Base-by-base conservation (phyloP, 2,329 filamentous ascomycete species). In the Xylariaceae sp. region DNA sequence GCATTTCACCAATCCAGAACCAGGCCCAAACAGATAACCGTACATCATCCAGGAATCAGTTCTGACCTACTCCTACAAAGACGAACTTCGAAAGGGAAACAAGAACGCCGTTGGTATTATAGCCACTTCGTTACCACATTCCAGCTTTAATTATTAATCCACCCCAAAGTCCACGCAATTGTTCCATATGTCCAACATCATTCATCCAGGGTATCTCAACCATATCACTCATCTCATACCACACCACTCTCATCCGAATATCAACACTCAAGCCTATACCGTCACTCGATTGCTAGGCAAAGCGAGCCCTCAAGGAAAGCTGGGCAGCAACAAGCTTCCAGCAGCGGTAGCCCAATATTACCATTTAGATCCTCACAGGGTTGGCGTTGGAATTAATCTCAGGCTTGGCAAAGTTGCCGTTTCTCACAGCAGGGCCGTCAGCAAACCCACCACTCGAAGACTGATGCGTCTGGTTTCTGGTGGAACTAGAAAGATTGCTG, bases 391-490 rank as follows among this genome's bases (percentile, higher is more conserved):
- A 17, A n/a, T 10, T 23, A 18, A 23, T 51, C 9, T 52, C 44
- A 1, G 61, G 59, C 57, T 58, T 62, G 11, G 37, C 9, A 10
- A 53, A n/a, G 10, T 48, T 51, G 3, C 63, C 60, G n/a, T 64
- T 65, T 10, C 52, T 56, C n/a, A 39, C 6, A 1, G 47, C 30
- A 4, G 57, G 50, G 3, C 61, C 60, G n/a, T 62, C 65, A 10
- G 59, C 61, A 11, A n/a, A 11, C 10, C 23, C 47, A 15, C 47
- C 23, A 6, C 41, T 45, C 41, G 41, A 45, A 3, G 41, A 6
- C n/a, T 41, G 37, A 7, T 41, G 37, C 37, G 9, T 41, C 37
- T 45, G 41, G 2, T 45, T 41, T 13, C 37, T 13, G 23, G 48
- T n/a, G 11, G 48, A 30, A 10, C 30, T 52, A 30, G 23, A 30